Conservation (phyloP, 352 stramenopile genomes). For the Phytopythium litorale region DNA sequence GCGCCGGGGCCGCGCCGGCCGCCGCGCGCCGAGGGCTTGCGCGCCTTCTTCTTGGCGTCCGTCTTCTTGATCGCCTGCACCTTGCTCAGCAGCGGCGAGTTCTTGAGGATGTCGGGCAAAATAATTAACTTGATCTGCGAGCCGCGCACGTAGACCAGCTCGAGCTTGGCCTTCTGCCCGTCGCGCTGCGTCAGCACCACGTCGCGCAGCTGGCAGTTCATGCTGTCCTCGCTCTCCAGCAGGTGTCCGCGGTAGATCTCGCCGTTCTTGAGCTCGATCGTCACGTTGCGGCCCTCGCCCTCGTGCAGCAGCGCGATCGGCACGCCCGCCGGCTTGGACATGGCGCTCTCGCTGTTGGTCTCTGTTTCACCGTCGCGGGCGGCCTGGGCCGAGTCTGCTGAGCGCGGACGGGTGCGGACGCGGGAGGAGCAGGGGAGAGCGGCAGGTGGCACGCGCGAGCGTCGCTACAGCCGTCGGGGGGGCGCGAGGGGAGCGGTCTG, state of each 20-base stretch:
- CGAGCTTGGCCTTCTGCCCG: conserved; percentile 75
- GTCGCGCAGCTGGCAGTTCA: conserved; percentile 97
- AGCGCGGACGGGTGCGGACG: background rate
- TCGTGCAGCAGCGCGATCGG: conserved; percentile 86
- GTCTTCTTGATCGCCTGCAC: conserved; percentile 87
- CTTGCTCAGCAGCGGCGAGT: conserved; percentile 96
- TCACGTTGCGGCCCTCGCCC: conserved; percentile 80
- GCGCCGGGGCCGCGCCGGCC: conserved; percentile 17
- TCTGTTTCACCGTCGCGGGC: background rate
- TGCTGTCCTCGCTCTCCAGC: conserved; percentile 90
- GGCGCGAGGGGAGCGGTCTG: background rate
- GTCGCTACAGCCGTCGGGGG: background rate
- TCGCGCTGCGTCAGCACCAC: conserved; percentile 85
- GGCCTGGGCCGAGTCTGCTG: background rate
- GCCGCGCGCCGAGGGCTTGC: conserved; percentile 18
- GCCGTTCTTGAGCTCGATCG: conserved; percentile 86
- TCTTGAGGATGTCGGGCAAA: conserved; percentile 96
- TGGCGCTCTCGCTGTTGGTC: conserved; percentile 8
- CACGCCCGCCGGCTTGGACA: conserved; percentile 78
- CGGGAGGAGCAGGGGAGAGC: background rate
- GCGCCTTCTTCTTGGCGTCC: conserved; percentile 46
- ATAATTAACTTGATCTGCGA: conserved; percentile 97
- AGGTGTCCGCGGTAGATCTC: conserved; percentile 86
- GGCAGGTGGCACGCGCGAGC: background rate
- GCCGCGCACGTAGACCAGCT: conserved; percentile 93